These are phyloP conservation scores for Ambrosiella beaveri DNA, from an alignment of 2,329 filamentous ascomycete genomes.

Conservation along the genomic window DNA sequence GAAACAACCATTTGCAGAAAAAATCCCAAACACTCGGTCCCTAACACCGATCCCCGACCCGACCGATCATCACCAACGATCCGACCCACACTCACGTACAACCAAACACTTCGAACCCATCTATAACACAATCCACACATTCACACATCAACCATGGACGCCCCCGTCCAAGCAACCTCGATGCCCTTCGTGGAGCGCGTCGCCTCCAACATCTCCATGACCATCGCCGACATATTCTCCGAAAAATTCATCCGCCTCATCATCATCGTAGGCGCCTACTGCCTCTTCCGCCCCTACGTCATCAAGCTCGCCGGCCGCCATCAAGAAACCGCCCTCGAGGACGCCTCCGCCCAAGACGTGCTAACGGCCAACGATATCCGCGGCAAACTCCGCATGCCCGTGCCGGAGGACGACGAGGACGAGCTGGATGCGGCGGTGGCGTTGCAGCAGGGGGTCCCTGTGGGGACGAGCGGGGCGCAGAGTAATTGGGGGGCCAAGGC, in stretches of 20 bases:
- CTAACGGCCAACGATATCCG: constrained; percentile 50
- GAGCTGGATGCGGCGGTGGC: constrained; percentile 16
- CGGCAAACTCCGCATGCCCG: constrained; percentile 27
- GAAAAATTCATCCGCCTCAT: constrained; percentile 51
- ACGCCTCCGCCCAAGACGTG: constrained; percentile 37
- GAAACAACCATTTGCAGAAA: not conserved
- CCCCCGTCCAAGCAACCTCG: not conserved
- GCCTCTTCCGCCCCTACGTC: constrained; percentile 56
- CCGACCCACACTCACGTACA: too few relatives aligned
- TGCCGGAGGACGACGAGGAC: constrained; percentile 36
- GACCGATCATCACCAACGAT: not conserved
- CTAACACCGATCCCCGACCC: not conserved
- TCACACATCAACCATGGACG: constrained; percentile 3
- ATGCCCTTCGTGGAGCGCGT: constrained; percentile 10
- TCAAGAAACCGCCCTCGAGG: constrained; percentile 47
- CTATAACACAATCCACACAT: not conserved
- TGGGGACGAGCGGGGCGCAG: not conserved
- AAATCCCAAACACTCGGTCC: not conserved
- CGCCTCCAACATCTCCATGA: constrained; percentile 30
- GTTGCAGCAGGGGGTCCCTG: not conserved
- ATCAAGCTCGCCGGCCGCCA: constrained; percentile 47
- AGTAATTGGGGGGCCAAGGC: constrained; percentile 15
- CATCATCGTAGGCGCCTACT: constrained; percentile 54
- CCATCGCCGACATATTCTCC: constrained; percentile 32
- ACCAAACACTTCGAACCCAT: not conserved